Conservation (phyloP, 257 asterid genomes). For the Knoxia roxburghii region DNA sequence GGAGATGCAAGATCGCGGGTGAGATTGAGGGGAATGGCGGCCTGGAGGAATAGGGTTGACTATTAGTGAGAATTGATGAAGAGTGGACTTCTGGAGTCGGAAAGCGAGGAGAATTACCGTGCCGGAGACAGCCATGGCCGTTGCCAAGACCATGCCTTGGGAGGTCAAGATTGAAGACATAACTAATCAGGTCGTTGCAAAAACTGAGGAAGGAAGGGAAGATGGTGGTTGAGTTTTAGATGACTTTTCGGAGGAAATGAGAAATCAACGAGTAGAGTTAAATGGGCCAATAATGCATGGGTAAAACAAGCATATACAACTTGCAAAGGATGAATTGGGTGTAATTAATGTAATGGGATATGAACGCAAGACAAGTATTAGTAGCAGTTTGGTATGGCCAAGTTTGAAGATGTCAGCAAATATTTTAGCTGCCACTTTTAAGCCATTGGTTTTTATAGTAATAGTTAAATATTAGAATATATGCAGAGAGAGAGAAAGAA, state of each 20-base stretch:
- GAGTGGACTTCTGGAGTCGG: slow-evolving; percentile 51
- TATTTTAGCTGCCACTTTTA: background rate
- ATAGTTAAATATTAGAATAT: background rate
- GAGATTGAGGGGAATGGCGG: background rate
- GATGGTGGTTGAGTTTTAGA: background rate
- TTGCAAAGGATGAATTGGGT: background rate
- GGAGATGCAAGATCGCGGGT: slow-evolving; percentile 43
- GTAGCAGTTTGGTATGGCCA: slow-evolving; percentile 18
- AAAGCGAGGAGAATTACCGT: slow-evolving; percentile 62
- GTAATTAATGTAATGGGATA: background rate
- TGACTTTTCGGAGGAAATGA: background rate
- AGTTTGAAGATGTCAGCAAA: slow-evolving; percentile 5
- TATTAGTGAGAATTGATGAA: slow-evolving; percentile 18
- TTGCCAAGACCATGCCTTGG: slow-evolving; percentile 63
- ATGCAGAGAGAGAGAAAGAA: background rate
- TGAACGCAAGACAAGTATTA: background rate
- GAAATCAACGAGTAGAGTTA: background rate
- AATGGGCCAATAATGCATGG: too few species aligned
- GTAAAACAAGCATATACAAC: too few species aligned
- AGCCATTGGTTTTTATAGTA: background rate
- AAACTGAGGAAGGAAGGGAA: background rate
- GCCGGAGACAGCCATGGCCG: slow-evolving; percentile 92
- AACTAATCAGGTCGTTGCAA: too few species aligned
- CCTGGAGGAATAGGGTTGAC: slow-evolving; percentile 17
- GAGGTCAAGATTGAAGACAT: slow-evolving; percentile 56